These are phyloP conservation scores for Leishmania lainsoni DNA, from an alignment of 208 protist genomes.

Conservation along the genomic window DNA sequence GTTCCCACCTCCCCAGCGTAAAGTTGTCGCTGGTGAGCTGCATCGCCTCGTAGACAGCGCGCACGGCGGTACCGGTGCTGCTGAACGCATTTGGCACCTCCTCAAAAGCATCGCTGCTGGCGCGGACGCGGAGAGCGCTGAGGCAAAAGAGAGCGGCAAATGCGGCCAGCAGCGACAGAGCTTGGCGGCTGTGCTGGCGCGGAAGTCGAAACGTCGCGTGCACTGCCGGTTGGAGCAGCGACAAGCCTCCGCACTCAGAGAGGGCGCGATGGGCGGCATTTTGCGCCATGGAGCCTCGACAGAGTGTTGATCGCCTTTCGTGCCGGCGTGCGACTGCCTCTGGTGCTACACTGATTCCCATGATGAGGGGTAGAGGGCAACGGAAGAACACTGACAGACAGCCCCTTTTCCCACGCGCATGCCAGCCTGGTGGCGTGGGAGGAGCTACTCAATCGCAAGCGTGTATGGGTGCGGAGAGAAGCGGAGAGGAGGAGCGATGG, in stretches of 20 bases:
- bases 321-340: background rate
- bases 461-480: no score
- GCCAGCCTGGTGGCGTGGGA: no score
- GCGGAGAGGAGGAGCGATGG: no score
- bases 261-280: background rate
- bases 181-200: background rate
- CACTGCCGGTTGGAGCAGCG: background rate
- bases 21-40: conserved; percentile 10
- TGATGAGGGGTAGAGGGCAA: no score
- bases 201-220: no score
- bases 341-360: background rate
- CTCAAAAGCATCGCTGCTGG: background rate
- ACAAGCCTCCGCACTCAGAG: background rate
- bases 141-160: background rate
- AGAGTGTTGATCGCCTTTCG: background rate
- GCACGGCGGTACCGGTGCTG: conserved; percentile 4
- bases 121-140: background rate
- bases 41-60: conserved; percentile 23
- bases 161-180: background rate
- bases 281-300: background rate
- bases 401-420: no score
- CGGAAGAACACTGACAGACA: no score
- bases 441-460: no score
- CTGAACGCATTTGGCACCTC: conserved; percentile 17
- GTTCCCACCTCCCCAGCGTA: background rate